Evolutionary conservation across 139 green algal genomes (phyloP), one percentile per base, ranked within the genome.

Genomic region (Spirogloea muscicola): DNA sequence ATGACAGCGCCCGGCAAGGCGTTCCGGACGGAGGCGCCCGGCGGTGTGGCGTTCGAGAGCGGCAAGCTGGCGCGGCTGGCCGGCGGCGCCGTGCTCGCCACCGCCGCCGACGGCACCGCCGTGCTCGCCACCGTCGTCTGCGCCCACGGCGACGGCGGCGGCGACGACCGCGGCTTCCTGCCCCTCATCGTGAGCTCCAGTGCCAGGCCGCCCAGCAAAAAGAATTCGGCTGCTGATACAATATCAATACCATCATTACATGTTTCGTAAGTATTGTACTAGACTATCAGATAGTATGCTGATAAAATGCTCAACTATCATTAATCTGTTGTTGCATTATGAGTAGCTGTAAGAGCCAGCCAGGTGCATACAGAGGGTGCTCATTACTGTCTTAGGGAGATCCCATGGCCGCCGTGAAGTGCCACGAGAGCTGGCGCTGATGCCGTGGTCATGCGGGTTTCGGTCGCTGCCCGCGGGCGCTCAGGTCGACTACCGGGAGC

Each of bases 401-500:
- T n/a, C n/a, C n/a, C n/a, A n/a, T n/a, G n/a, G n/a, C n/a, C n/a
- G n/a, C n/a, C n/a, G n/a, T n/a, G n/a, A n/a, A n/a, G n/a, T n/a
- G n/a, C n/a, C n/a, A n/a, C n/a, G n/a, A n/a, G n/a, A n/a, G n/a
- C n/a, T n/a, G n/a, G n/a, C n/a, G n/a, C n/a, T n/a, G n/a, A n/a
- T n/a, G n/a, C n/a, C n/a, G n/a, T n/a, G n/a, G n/a, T n/a, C n/a
- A n/a, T n/a, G n/a, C n/a, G n/a, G n/a, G n/a, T n/a, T n/a, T n/a
- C n/a, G n/a, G n/a, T 21, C 33, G 3, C 6, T 37, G 44, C 16
- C 49, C 48, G n/a, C 16, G 25, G 7, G 7, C 4, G 13, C 3
- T 3, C 70, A 91, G 82, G 87, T 95, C 10, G 85, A 96, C 36
- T 96, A 94, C 55, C 73, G 84, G 37, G 90, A 96, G 75, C 84